Evolutionary conservation across 2,329 filamentous ascomycete genomes (phyloP), one percentile per base, ranked within the genome.

Genomic region (Pyrenochaeta sp.): DNA sequence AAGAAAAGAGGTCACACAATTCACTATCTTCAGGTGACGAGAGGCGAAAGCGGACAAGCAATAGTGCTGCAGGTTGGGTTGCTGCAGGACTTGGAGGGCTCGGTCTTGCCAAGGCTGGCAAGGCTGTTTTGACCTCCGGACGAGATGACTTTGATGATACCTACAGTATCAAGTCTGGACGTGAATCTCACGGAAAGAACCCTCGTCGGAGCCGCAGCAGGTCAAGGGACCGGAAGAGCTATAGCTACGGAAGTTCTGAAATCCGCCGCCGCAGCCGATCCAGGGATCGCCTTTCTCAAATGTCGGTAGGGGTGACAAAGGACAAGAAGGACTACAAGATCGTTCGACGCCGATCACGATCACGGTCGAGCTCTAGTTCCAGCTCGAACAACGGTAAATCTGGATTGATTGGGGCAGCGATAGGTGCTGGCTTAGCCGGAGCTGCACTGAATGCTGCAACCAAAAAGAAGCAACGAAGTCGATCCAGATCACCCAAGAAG

Each of bases 81-180:
- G 80, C 77, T 11, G 77, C 77, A 21, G 78, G 81, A 13, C 65
- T 85, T 10, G 79, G 78, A 39, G 81, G 77, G 4, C 78, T 80
- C 41, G 80, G 78, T 35, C 68, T 79, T 28, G 77, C 74, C 3
- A 76, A 76, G 42, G 72, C 79, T 34, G 79, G 79, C 3, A 79
- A 81, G 57, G 77, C 78, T 2, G 57, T 85, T 9, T 81, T 78
- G 54, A 75, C 72, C 31, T 73, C 72, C 20, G 70, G 73, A 11
- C 70, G 63, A 24, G 72, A 81, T 44, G 79, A 83, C 37, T 84
- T 83, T 49, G 79, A 84, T 51, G 82, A 85, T 55, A 81, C 79
- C 0, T 82, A 85, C 51, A 84, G 78, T 53, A 73, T 83, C 53
- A 80, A 79, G 42, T 80, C 80, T 41, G 81, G 82, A 13, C 75